Evolutionary conservation across 306 rosid genomes (phyloP).

Genomic region (Quercus glauca): DNA sequence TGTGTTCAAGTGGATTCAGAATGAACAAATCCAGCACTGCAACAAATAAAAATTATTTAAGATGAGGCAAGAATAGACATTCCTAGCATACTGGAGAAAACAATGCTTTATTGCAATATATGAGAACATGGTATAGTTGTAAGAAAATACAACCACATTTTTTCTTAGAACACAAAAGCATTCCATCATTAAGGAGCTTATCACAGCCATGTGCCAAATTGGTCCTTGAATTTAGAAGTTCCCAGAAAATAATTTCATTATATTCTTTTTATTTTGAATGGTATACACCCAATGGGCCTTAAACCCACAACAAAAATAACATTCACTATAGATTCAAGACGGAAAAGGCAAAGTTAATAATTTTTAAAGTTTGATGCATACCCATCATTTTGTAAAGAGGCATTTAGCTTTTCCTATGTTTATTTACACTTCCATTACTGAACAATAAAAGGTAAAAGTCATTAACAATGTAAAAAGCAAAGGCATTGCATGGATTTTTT

Average conservation of each 20-base stretch:
- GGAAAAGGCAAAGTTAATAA: not conserved
- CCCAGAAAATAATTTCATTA: not conserved
- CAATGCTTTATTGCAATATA: not conserved
- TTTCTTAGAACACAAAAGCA: not conserved
- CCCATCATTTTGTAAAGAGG: constrained; percentile 10
- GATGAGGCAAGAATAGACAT: not conserved
- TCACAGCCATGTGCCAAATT: not conserved
- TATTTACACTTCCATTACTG: constrained; percentile 1
- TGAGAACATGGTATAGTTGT: not conserved
- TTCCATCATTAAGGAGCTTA: not conserved
- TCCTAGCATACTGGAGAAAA: not conserved
- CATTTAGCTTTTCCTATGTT: constrained; percentile 13
- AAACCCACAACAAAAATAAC: too few relatives aligned
- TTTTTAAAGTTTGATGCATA: not conserved
- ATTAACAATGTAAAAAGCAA: not conserved
- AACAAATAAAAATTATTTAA: not conserved
- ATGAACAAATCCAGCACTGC: not conserved
- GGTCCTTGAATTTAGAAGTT: not conserved
- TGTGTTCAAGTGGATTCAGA: not conserved
- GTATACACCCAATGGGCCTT: too few relatives aligned
- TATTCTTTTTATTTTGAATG: too few relatives aligned
- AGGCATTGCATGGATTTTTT: not conserved
- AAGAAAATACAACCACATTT: not conserved
- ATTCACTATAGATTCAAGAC: not conserved
- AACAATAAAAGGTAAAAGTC: constrained; percentile 2